A percentile compares a stretch with the other conserved stretches of the same genome.
phyloP scores from a whole-genome alignment of 2,329 filamentous ascomycete species.

The Chalara sp. region DNA sequence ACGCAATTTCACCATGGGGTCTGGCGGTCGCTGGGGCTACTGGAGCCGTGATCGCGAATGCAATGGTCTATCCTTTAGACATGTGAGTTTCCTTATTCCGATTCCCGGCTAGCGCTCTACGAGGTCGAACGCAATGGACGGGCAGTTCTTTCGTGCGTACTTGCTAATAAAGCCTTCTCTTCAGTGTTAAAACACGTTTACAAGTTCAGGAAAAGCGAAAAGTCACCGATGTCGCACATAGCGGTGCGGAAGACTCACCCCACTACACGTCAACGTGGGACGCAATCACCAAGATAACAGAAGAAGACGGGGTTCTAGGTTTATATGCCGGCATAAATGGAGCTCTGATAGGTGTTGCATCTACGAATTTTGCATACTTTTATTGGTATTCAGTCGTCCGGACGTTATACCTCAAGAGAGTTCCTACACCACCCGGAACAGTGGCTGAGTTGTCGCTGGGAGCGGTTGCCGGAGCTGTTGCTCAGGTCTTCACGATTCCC shows the following conservation, averaged over 20 bases:
- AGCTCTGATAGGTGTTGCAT: slow-evolving; percentile 83
- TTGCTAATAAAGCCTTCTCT: background rate
- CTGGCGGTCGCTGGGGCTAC: slow-evolving; percentile 86
- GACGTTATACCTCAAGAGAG: slow-evolving; percentile 63
- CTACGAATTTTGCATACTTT: slow-evolving; percentile 98
- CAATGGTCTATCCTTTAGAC: slow-evolving; percentile 91
- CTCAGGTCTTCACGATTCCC: slow-evolving; percentile 93
- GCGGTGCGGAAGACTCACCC: slow-evolving; percentile 39
- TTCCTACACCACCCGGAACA: slow-evolving; percentile 64
- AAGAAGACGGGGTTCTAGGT: slow-evolving; percentile 71
- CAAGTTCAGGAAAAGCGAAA: slow-evolving; percentile 83
- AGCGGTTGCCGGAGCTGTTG: slow-evolving; percentile 80
- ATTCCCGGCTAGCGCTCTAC: background rate
- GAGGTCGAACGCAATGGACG: background rate
- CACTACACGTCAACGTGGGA: slow-evolving; percentile 88
- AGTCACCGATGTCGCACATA: slow-evolving; percentile 36
- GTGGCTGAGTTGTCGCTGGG: slow-evolving; percentile 78
- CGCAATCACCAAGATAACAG: slow-evolving; percentile 77
- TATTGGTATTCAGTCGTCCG: slow-evolving; percentile 96
- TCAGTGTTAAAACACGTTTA: slow-evolving; percentile 87
- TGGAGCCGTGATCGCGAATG: slow-evolving; percentile 90
- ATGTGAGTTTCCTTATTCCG: slow-evolving; percentile 56
- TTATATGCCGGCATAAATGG: slow-evolving; percentile 87
- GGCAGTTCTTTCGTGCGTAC: background rate
- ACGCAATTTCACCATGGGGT: slow-evolving; percentile 76